phyloP scores from a whole-genome alignment of 768 basidiomycete species.

The Suillus variegatus region DNA sequence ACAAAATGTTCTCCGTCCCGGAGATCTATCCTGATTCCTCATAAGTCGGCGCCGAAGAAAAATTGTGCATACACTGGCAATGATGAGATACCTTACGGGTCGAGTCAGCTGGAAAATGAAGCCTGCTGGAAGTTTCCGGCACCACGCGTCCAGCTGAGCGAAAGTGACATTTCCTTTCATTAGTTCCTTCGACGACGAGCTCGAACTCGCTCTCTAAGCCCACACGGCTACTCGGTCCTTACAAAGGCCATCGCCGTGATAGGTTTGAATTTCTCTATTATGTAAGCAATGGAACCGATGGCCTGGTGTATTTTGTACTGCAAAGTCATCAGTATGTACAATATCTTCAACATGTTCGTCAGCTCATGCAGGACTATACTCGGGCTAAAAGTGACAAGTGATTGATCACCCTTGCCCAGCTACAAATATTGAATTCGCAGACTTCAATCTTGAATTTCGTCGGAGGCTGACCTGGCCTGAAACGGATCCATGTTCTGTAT shows the following conservation, averaged over 20 bases:
- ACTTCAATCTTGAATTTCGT: not conserved
- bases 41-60: not conserved
- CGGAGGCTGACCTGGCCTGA: conserved; percentile 3
- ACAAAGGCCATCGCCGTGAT: too few relatives aligned
- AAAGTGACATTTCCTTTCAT: too few relatives aligned
- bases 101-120: too few relatives aligned
- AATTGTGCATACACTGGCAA: not conserved
- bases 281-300: too few relatives aligned
- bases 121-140: too few relatives aligned
- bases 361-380: not conserved
- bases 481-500: not conserved
- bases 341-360: not conserved
- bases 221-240: too few relatives aligned
- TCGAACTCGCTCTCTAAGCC: too few relatives aligned
- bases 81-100: conserved; percentile 7
- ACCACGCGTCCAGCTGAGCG: too few relatives aligned
- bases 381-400: not conserved
- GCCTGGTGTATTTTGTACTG: too few relatives aligned
- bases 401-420: not conserved
- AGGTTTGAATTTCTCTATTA: too few relatives aligned
- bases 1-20: not conserved
- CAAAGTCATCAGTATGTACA: too few relatives aligned
- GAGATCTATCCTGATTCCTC: not conserved
- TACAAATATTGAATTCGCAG: not conserved
- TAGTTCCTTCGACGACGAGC: too few relatives aligned